Evolutionary conservation across 2,329 filamentous ascomycete genomes (phyloP), one percentile per base, ranked within the genome.

Genomic region (Calonectria multiphialidica): DNA sequence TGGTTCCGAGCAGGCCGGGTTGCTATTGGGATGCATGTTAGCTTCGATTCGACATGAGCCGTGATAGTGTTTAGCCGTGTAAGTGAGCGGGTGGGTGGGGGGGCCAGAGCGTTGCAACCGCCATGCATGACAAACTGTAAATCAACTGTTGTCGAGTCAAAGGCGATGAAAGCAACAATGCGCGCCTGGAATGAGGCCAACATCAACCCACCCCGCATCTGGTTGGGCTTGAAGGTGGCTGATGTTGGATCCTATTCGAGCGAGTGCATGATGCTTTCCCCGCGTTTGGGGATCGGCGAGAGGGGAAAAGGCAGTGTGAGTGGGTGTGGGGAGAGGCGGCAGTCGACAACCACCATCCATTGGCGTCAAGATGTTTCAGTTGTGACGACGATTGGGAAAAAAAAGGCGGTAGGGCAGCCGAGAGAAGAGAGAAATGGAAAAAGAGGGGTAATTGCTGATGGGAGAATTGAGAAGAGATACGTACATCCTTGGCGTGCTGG

Each of bases 1-100:
- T 98, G 76, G 97, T 98, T 82, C 97, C 97, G 81, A 98, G 92
- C 80, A 99, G 91, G 81, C 91, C 91, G 76, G 96, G 95, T 84
- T 92, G 90, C 90, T 93, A 64, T 69, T 61, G 15, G 42, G 28
- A 69, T 47, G 16, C 45, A 59, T 70, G 72, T 79, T 66, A 79
- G 75, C 28, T 53, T 16, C 23, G 15, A 18, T 37, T 30, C 35
- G 50, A 35, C 35, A 15, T 35, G 30, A 15, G 8, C 16, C 16
- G 23, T 37, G 10, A 12, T 55, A 15, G 57, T 57, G 59, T 44
- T 21, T 64, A 28, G 30, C 64, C 63, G 71, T 68, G 50, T 67
- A 72, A 75, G 69, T 75, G 69, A 70, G 57, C 70, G 28, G 57
- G 47, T 47, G 47, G 25, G 28, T 30, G 28, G 62, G 65, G 50